Evolutionary conservation across 345 rosid species (phyloP), one percentile per base, ranked within the genome.

Genomic region (Murraya koenigii): DNA sequence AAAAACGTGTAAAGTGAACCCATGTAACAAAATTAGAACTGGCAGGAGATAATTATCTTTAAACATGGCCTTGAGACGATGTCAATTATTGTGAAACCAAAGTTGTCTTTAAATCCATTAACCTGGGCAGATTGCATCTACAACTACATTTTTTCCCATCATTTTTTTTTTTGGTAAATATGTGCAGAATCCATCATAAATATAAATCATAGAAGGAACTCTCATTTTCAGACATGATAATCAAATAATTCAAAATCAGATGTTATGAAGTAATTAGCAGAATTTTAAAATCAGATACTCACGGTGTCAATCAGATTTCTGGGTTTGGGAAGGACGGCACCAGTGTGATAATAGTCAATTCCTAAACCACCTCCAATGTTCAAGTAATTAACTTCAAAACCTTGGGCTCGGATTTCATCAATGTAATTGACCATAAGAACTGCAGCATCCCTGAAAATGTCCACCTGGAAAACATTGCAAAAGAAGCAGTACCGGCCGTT

Each of bases 321-420:
- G 38, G 98, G 99, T 61, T 87, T 85, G 66, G 99, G 99, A 82
- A 96, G 95, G 77, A 92, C 78, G 44, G 97, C 97, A 47, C 97
- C 93, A 14, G 85, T 72, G 75, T 96, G 99, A 78, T 91, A 84
- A 77, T 96, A 96, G 87, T 96, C 98, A 77, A 96, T 96, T 76
- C 99, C 99, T 79, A 96, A 88, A 80, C 97, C 98, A 77, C 97
- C 99, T 78, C 98, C 98, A 82, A 96, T 94, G 84, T 96, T 96
- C 82, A 96, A 86, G 85, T 92, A 91, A 79, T 89, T 74, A 76
- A 94, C 86, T 82, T 94, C 92, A 81, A 96, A 96, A 39, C 97
- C 99, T 84, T 96, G 97, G 55, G 91, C 88, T 49, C 97, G 88
- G 65, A 96, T 96, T 77, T 91, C 84, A 39, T 94, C 95, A 70